Base-by-base conservation (phyloP, 257 asterid genomes). In the Lycium barbarum region DNA sequence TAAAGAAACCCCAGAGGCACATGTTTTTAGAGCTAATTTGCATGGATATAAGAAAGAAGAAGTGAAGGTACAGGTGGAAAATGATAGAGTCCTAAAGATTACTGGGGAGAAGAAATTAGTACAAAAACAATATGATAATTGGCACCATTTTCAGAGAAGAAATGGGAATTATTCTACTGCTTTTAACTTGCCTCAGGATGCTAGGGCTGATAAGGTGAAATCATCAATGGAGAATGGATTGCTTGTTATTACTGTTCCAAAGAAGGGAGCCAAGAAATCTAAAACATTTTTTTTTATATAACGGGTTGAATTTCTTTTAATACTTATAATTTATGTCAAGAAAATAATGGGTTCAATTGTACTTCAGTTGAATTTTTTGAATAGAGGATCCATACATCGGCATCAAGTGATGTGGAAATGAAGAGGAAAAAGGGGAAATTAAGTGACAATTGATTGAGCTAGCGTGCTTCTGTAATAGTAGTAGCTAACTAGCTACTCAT, bases 1-100 rank as follows among this genome's bases (percentile, higher is more conserved):
- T 88, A 58, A 72, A 57, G 91, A 7, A 53, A 73, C 80, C 0
- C 59, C 57, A 73, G 80, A 73, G 10, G 80, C 80, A 73, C 80
- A 73, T 73, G 12, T 73, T 5, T 73, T 73, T 47, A 73, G 18
- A 3, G 80, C 40, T 45, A 73, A 73, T 47, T 73, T 73, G 6
- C 59, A 73, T 73, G 80, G 59, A 10, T 73, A 73, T 36, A 73
- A 73, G 54, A 73, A 73, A 45, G 80, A 73, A 73, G 80, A 73
- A 45, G 80, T 73, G 38, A 73, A 45, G 40, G 80, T 73, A 47
- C 80, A 73, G 20, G 59, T 73, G 38, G 80, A 73, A 14, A 33
- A 73, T 45, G 14, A 20, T 0, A 55, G 7, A 10, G 59, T 73
- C 11, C 6, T 73, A n/a, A 45, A 73, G 59, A 73, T 73, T 1